phyloP scores from a whole-genome alignment of 257 asterid species.

The Solanum chilense region DNA sequence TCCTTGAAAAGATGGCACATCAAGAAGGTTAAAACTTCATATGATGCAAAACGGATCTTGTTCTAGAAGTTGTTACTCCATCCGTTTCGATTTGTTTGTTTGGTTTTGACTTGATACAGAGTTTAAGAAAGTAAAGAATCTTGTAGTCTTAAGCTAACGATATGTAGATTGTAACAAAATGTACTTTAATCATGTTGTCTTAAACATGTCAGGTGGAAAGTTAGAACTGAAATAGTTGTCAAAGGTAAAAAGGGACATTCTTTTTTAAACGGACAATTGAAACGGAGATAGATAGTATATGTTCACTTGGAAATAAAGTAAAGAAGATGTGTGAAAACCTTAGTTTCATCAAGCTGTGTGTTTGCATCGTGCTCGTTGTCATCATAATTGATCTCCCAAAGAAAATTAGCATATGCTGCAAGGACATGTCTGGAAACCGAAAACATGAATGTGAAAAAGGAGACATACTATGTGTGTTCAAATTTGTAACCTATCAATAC shows the following conservation, averaged over 20 bases:
- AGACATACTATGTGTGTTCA: background rate
- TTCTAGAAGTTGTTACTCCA: background rate
- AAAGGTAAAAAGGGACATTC: background rate
- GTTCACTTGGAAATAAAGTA: background rate
- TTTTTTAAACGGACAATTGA: background rate
- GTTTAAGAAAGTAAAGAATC: background rate
- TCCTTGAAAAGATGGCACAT: constrained; percentile 25
- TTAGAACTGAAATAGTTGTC: background rate
- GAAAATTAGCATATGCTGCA: constrained; percentile 69
- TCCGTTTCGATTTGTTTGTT: background rate
- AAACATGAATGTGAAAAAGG: background rate
- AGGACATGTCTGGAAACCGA: constrained; percentile 44
- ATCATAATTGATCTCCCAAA: constrained; percentile 55
- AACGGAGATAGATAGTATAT: background rate
- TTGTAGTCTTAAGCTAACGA: too few species aligned
- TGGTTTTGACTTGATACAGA: background rate
- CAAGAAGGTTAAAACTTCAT: background rate
- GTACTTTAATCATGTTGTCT: background rate
- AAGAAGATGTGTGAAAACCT: constrained; percentile 28
- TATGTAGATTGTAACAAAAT: too few species aligned
- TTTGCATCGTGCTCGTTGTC: constrained; percentile 35
- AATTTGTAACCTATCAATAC: background rate
- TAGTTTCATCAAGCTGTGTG: background rate
- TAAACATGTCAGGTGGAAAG: background rate
- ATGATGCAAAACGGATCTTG: background rate